Evolutionary conservation across 345 rosid species (phyloP), one percentile per base, ranked within the genome.

Genomic region (Melaleuca alternifolia): DNA sequence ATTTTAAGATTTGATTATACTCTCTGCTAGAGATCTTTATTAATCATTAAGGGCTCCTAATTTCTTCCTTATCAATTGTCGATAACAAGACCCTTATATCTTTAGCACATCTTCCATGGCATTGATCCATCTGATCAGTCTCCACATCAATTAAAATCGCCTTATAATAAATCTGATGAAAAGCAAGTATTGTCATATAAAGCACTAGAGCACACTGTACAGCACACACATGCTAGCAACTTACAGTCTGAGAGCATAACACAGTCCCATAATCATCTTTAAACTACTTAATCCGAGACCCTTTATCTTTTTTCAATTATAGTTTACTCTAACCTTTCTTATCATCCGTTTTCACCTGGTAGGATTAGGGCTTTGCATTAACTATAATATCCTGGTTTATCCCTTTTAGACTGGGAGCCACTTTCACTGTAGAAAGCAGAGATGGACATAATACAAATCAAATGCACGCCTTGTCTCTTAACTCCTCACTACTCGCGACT

Each of bases 401-500:
- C 84, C 84, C 52, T 82, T 57, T 46, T 50, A 46, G 52, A 82
- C 26, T 26, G 56, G 54, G 84, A 71, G 48, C 53, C 84, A 50
- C 44, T 23, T 50, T 50, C 56, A 82, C 84, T 46, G 52, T 46
- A 26, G 37, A 30, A 82, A 48, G 84, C 54, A 50, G 84, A 82
- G 50, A 82, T 82, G 52, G 84, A 82, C 56, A 82, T n/a, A 82
- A 82, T 82, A 51, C 61, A 83, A 83, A 51, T 51, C 44, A 83
- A 56, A 83, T 83, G 85, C 85, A 83, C 85, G 85, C 85, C 59
- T 83, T 51, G 85, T 83, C 85, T 53, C 61, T 41, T 41, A 33
- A 44, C 54, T 52, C 85, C 48, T 28, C 85, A 24, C 20, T 24
- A 3, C 24, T 44, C 84, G 23, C 79, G 10, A 9, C 79, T 33